These are phyloP conservation scores for Arthrinium phaeospermum DNA, from an alignment of 2,329 filamentous ascomycete genomes.

Conservation along the genomic window DNA sequence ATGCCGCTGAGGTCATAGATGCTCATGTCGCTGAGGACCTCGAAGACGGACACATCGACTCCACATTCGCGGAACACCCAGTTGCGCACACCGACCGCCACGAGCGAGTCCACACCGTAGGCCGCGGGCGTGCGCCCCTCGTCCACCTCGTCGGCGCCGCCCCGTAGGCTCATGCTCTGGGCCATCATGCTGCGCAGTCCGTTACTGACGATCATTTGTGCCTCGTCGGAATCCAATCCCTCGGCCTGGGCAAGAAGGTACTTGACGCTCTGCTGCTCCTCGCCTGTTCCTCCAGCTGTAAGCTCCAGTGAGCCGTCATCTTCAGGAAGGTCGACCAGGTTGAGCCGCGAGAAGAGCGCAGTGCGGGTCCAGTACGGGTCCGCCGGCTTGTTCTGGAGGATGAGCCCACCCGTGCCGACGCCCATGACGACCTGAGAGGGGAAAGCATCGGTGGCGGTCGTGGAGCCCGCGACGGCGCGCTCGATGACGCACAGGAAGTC, in stretches of 20 bases:
- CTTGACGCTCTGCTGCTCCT: conserved; percentile 27
- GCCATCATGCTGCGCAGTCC: conserved; percentile 49
- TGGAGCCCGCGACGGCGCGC: conserved; percentile 50
- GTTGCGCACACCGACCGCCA: conserved; percentile 58
- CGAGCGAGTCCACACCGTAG: conserved; percentile 59
- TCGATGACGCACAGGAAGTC: conserved; percentile 56
- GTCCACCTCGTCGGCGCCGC: conserved; percentile 52
- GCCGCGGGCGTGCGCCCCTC: conserved; percentile 45
- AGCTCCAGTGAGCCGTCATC: conserved; percentile 19
- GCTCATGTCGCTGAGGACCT: conserved; percentile 51
- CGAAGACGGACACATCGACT: conserved; percentile 53
- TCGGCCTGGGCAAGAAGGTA: conserved; percentile 21
- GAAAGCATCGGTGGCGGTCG: conserved; percentile 34
- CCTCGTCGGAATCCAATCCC: conserved; percentile 35
- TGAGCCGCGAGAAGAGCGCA: conserved; percentile 54
- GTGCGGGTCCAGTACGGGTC: conserved; percentile 62
- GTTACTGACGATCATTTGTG: conserved; percentile 39
- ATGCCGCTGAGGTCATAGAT: conserved; percentile 43
- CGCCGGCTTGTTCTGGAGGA: conserved; percentile 55
- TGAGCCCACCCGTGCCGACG: conserved; percentile 60
- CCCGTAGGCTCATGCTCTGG: conserved; percentile 53
- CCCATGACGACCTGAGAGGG: conserved; percentile 58
- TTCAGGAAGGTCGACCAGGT: conserved; percentile 50
- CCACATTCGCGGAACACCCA: conserved; percentile 54
- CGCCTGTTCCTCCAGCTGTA: conserved; percentile 6